A percentile compares a stretch with the other conserved stretches of the same genome.
Evolutionary conservation across 768 basidiomycete genomes (phyloP).

Genomic region (Lactifluus piperatus): DNA sequence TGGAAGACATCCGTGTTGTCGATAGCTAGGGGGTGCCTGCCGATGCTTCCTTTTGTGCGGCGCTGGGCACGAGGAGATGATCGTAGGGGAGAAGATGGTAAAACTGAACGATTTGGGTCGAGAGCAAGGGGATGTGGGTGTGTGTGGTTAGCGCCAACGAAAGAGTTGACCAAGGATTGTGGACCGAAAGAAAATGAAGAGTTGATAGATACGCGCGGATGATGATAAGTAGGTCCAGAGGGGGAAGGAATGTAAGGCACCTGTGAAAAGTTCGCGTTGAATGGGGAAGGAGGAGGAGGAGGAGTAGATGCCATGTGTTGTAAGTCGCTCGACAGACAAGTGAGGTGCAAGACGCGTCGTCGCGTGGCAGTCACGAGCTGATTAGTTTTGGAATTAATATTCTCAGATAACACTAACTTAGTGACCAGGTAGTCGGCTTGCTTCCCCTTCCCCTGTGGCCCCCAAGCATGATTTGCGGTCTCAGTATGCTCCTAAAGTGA

Average conservation of each 20-base stretch:
- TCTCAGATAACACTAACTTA: too few species aligned
- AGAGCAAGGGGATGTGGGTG: conserved; percentile 48
- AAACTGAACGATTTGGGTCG: conserved; percentile 74
- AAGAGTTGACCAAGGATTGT: conserved; percentile 63
- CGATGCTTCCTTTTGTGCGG: conserved; percentile 40
- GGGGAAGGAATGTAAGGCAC: conserved; percentile 25
- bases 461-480: too few species aligned
- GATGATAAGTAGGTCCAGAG: conserved; percentile 32
- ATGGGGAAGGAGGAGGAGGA: conserved; percentile 18
- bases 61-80: conserved; percentile 56
- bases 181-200: conserved; percentile 82
- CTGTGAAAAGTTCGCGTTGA: conserved; percentile 16
- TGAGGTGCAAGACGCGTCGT: not conserved
- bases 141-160: conserved; percentile 55
- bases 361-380: not conserved
- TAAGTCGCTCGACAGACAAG: not conserved
- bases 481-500: too few species aligned
- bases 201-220: conserved; percentile 57
- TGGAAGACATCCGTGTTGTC: conserved; percentile 72
- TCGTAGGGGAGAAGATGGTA: conserved; percentile 61
- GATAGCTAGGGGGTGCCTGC: conserved; percentile 65
- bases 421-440: too few species aligned
- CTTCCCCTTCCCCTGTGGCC: too few species aligned
- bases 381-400: not conserved
- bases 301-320: conserved; percentile 23